Evolutionary conservation across 148 eudicot species (phyloP).

Genomic region (Arctostaphylos glauca): DNA sequence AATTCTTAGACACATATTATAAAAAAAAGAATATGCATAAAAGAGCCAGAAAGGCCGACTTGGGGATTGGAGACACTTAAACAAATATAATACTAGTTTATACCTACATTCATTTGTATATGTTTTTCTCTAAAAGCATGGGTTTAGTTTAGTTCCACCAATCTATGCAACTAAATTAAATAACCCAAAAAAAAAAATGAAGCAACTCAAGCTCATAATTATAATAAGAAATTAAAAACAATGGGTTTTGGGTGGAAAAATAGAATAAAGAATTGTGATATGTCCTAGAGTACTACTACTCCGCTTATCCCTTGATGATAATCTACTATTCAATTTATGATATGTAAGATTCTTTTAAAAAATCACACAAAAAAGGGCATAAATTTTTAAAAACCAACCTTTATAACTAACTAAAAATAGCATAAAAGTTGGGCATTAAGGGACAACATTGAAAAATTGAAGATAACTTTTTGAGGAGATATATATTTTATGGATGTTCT

Average conservation of each 20-base stretch:
- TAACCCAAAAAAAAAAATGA: neutral
- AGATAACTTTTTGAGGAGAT: no score
- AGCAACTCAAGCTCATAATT: constrained; percentile 4
- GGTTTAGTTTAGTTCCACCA: constrained; percentile 20
- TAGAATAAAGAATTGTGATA: neutral
- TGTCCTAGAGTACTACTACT: no score
- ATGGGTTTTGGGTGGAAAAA: neutral
- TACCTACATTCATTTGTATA: neutral
- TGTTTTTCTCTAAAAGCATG: constrained; percentile 28
- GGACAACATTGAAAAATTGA: no score
- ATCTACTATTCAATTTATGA: no score
- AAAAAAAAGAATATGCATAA: neutral
- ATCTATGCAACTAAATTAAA: constrained; percentile 13
- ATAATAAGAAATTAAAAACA: neutral
- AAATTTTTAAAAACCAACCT: no score
- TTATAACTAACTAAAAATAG: no score
- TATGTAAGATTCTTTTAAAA: no score
- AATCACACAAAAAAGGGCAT: no score
- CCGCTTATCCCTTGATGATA: no score
- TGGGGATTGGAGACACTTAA: constrained; percentile 28
- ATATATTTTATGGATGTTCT: no score
- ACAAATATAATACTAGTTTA: neutral
- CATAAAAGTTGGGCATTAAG: no score
- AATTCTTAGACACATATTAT: neutral
- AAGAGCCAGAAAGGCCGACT: constrained; percentile 19